These are phyloP conservation scores for Clonostachys rhizophaga DNA, from an alignment of 2,329 filamentous ascomycete genomes.

Conservation along the genomic window DNA sequence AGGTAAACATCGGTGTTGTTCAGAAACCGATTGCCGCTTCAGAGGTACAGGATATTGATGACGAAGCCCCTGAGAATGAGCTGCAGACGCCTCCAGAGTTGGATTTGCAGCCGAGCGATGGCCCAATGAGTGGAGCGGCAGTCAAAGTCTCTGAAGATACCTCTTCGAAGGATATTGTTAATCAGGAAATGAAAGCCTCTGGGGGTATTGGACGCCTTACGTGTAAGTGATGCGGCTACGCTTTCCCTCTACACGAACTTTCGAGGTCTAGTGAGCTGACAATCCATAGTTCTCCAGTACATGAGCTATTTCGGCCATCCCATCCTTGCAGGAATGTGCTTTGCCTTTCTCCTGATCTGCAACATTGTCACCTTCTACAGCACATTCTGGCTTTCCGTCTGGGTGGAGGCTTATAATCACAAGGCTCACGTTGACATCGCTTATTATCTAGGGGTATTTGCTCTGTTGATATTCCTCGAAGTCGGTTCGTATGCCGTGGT, in stretches of 20 bases:
- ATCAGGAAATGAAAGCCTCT: slow-evolving; percentile 41
- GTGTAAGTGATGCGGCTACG: slow-evolving; percentile 21
- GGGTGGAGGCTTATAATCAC: slow-evolving; percentile 46
- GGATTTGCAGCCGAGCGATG: slow-evolving; percentile 17
- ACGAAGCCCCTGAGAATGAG: slow-evolving; percentile 17
- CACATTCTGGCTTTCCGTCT: slow-evolving; percentile 44
- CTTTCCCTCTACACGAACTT: background rate
- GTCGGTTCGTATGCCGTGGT: slow-evolving; percentile 33
- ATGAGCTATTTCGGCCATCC: slow-evolving; percentile 45
- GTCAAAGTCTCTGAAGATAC: slow-evolving; percentile 28
- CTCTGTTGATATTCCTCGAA: slow-evolving; percentile 35
- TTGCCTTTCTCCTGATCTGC: slow-evolving; percentile 30
- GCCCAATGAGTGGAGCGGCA: slow-evolving; percentile 16
- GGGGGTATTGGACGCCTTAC: slow-evolving; percentile 37
- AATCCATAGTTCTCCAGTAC: slow-evolving; percentile 37
- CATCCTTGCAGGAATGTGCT: slow-evolving; percentile 29
- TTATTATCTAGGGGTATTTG: slow-evolving; percentile 51
- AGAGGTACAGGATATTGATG: slow-evolving; percentile 21
- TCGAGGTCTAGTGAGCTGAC: slow-evolving; percentile 4
- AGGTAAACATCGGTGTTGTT: slow-evolving; percentile 38
- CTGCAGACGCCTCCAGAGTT: slow-evolving; percentile 15
- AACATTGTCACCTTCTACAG: slow-evolving; percentile 35
- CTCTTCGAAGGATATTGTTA: slow-evolving; percentile 33
- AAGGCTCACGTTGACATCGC: slow-evolving; percentile 34
- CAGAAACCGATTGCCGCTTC: slow-evolving; percentile 37